Evolutionary conservation across 345 rosid genomes (phyloP).

Genomic region (Euphorbia peplus): DNA sequence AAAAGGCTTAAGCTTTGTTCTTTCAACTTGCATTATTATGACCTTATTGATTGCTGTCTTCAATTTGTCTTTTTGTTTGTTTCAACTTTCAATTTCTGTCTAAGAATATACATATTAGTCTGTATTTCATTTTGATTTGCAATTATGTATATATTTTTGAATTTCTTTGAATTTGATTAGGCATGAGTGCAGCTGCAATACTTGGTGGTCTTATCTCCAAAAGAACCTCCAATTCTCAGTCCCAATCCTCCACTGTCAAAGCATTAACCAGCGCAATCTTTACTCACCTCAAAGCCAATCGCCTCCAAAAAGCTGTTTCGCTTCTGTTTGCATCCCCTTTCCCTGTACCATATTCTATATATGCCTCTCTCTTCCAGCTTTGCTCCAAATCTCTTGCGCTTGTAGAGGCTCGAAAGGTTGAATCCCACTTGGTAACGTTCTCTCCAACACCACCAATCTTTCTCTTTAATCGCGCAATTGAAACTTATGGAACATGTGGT

Average conservation of each 20-base stretch:
- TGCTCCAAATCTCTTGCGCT: conserved; percentile 48
- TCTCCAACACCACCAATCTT: conserved; percentile 49
- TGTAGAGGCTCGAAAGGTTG: conserved; percentile 71
- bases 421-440: conserved; percentile 58
- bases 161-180: background rate
- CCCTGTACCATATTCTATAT: conserved; percentile 47
- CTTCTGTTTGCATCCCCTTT: conserved; percentile 54
- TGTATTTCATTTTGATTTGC: no score
- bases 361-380: conserved; percentile 55
- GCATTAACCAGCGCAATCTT: conserved; percentile 37
- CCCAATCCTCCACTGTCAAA: conserved; percentile 15
- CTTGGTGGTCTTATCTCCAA: conserved; percentile 27
- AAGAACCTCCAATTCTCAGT: conserved; percentile 22
- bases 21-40: no score
- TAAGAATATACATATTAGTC: no score
- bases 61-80: no score
- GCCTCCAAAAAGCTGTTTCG: conserved; percentile 52
- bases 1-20: no score
- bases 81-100: no score
- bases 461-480: conserved; percentile 68
- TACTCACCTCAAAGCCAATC: conserved; percentile 36
- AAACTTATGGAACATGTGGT: conserved; percentile 55
- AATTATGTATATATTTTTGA: no score
- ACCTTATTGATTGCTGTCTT: no score
- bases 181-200: conserved; percentile 32